Evolutionary conservation across 345 rosid species (phyloP), one percentile per base, ranked within the genome.

Genomic region (Euclidium syriacum): DNA sequence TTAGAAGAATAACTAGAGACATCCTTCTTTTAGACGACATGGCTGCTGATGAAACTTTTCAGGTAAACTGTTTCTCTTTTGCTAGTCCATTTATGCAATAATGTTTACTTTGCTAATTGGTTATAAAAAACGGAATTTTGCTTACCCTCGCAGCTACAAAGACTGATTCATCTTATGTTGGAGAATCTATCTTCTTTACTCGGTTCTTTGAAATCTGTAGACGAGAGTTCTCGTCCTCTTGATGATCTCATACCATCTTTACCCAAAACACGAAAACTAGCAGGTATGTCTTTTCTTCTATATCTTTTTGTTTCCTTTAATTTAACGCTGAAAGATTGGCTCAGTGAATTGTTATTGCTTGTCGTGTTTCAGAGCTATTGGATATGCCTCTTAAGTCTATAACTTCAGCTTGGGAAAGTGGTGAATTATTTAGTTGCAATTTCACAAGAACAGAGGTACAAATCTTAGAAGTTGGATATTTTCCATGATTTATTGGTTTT

Each of bases 31-130:
- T 94, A 51, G 99, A 94, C 68, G 99, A 94, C 71, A 81, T 94
- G 80, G 97, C 99, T 22, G 97, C 99, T 9, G 99, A 94, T 58
- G 99, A 94, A 78, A 90, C 99, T 52, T 76, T 87, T 56, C 90
- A 86, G 92, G 99, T 86, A 59, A n/a, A 12, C 48, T 49, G 42
- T 54, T 53, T 46, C 44, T 29, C 42, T 19, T n/a, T 55, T 14
- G 50, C 27, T 25, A 32, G 35, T 19, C n/a, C n/a, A 36, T 5
- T 64, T 58, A 22, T 34, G 34, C 17, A 34, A 27, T 43, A 23
- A n/a, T n/a, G n/a, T n/a, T 14, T 33, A 64, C 33, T 42, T 19
- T 52, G n/a, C 14, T 43, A 51, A 20, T 4, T 11, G 48, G 32
- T 19, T 65, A 17, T 34, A 40, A 36, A 52, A 7, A n/a, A 11